phyloP scores from a whole-genome alignment of 2,329 filamentous ascomycete genomes.

The Dothideomycetes sp. region DNA sequence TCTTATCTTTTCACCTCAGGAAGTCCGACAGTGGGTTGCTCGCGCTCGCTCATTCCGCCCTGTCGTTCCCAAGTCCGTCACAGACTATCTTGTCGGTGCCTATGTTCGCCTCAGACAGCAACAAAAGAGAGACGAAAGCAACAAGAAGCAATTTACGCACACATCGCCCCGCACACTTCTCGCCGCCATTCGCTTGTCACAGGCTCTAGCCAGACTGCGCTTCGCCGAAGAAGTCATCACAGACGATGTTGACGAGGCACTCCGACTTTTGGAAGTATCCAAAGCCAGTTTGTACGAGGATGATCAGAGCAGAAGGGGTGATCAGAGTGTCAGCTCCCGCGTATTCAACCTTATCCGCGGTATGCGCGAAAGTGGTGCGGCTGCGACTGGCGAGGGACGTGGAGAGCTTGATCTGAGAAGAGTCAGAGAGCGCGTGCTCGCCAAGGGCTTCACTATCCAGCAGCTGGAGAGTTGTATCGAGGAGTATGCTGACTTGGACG shows the following conservation, averaged over 20 bases:
- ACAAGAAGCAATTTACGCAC: conserved; percentile 86
- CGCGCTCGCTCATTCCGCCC: conserved; percentile 84
- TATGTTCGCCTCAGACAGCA: conserved; percentile 91
- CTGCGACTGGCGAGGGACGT: conserved; percentile 62
- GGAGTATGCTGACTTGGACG: conserved; percentile 79
- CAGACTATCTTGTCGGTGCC: conserved; percentile 93
- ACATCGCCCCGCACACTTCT: conserved; percentile 89
- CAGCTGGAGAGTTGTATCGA: conserved; percentile 80
- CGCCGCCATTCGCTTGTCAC: conserved; percentile 82
- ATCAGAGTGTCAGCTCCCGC: conserved; percentile 71
- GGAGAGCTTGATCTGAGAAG: conserved; percentile 77
- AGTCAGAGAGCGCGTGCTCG: conserved; percentile 82
- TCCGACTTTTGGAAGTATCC: conserved; percentile 82
- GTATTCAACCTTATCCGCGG: conserved; percentile 92
- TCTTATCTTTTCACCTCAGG: conserved; percentile 80
- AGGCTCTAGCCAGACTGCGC: conserved; percentile 82
- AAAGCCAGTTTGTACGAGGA: conserved; percentile 83
- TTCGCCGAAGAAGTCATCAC: conserved; percentile 77
- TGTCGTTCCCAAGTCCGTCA: conserved; percentile 70
- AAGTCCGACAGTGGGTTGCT: conserved; percentile 93
- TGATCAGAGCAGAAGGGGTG: conserved; percentile 45
- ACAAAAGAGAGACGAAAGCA: conserved; percentile 82
- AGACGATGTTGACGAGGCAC: conserved; percentile 90
- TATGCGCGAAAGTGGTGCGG: conserved; percentile 75
- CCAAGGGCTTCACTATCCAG: conserved; percentile 93